Evolutionary conservation across 331 rosid species (phyloP), one percentile per base, ranked within the genome.

Genomic region (Arachis monticola): DNA sequence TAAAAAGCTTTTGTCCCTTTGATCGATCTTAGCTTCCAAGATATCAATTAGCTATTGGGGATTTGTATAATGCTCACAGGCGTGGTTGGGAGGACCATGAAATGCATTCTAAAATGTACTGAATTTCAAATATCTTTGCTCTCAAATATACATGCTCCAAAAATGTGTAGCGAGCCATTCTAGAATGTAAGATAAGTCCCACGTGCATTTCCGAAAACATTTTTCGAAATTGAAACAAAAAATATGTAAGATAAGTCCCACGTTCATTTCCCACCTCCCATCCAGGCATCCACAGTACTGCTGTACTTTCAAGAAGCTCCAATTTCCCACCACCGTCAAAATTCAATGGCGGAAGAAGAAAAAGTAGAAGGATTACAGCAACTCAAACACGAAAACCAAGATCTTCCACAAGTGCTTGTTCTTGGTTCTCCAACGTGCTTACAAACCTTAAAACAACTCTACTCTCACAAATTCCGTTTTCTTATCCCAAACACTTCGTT

Each of bases 401-500:
- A 22, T 7, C 85, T 77, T 76, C 85, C 76, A 48, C 41, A 67
- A 45, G 60, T 82, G 12, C 69, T 82, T 5, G 3, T 60, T 8
- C 73, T 60, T 2, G 70, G 45, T 46, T 72, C 77, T 2, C 68
- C 67, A 0, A 8, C 8, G 4, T 38, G 57, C 12, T 53, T 72
- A 14, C 40, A 38, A 0, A 1, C 46, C 0, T 47, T 83, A 4
- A 63, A 50, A 46, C 60, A 78, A 8, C 50, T 64, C 2, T 77
- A 50, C 64, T 84, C 79, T 63, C 75, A 78, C 48, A 77, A 60
- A 3, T 84, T 86, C 75, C 69, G 74, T 0, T 48, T 81, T 22
- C 1, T 81, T 31, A 81, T 79, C 64, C 78, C 57, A 51, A 51
- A 51, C 57, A 11, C 48, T 6, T 45, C 81, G 0, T 32, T 22